These are phyloP conservation scores for Globisporangium rhizosaccharum DNA, from an alignment of 352 stramenopile genomes.

Conservation along the genomic window DNA sequence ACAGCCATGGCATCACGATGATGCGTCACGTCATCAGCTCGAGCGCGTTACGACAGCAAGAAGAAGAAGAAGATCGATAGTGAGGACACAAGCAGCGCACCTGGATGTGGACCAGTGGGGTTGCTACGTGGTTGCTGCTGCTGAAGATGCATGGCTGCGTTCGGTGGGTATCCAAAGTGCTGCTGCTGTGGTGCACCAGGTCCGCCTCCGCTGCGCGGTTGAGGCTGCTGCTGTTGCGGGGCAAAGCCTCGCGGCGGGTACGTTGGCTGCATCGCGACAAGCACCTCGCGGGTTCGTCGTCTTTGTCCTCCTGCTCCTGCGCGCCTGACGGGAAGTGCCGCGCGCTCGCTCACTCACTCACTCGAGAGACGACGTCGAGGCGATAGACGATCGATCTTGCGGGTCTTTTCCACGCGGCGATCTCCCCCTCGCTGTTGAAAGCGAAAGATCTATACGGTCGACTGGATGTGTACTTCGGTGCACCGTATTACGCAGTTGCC, in stretches of 20 bases:
- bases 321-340: no score
- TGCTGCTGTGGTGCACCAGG: not conserved
- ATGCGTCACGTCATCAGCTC: not conserved
- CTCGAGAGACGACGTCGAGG: no score
- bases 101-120: conserved; percentile 9
- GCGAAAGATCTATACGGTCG: conserved; percentile 7
- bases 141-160: conserved; percentile 3
- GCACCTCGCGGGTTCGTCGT: not conserved
- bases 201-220: conserved; percentile 22
- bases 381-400: not conserved
- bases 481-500: no score
- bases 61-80: no score
- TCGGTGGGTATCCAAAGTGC: conserved; percentile 12
- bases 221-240: not conserved
- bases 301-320: not conserved
- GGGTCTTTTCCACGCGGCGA: conserved; percentile 9
- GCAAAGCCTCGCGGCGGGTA: conserved; percentile 33
- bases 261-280: conserved; percentile 31
- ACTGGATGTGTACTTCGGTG: not conserved
- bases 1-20: not conserved
- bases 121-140: conserved; percentile 7
- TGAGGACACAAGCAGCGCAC: not conserved
- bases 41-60: not conserved
- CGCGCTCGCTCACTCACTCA: no score
- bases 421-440: conserved; percentile 3